A percentile compares a stretch with the other conserved stretches of the same genome.
These are phyloP conservation scores for Camellia lanceoleosa DNA, from an alignment of 148 eudicot genomes.

Conservation along the genomic window DNA sequence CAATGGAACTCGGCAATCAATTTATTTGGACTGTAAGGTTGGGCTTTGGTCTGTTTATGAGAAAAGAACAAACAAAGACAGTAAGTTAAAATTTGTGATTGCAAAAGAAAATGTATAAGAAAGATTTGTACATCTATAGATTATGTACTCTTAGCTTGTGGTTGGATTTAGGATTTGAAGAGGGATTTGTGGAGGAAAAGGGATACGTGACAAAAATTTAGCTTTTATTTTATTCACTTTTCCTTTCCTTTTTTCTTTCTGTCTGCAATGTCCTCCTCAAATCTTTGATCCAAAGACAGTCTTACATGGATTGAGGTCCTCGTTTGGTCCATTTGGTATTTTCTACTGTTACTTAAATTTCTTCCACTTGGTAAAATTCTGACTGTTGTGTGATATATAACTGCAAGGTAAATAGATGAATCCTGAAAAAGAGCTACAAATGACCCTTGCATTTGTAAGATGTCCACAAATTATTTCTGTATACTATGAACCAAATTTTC, in stretches of 20 bases:
- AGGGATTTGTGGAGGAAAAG: too few relatives aligned
- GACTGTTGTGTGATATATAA: background rate
- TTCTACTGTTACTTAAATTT: background rate
- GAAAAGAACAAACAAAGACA: background rate
- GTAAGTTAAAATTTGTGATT: background rate
- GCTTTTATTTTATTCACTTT: too few relatives aligned
- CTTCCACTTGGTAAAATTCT: slow-evolving; percentile 3
- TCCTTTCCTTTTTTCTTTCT: too few relatives aligned
- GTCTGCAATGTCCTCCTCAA: too few relatives aligned
- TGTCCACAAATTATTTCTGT: background rate
- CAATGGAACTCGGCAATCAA: background rate
- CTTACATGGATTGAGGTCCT: background rate
- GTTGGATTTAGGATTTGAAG: too few relatives aligned
- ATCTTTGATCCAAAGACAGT: too few relatives aligned
- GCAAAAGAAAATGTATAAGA: too few relatives aligned
- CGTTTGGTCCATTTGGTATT: background rate
- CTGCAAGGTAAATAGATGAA: background rate
- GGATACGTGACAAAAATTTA: too few relatives aligned
- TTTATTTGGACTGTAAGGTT: background rate
- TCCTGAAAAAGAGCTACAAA: background rate
- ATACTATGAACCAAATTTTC: background rate
- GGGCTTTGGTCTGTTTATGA: background rate
- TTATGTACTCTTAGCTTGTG: too few relatives aligned
- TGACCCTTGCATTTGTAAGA: background rate
- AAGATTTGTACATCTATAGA: background rate